phyloP scores from a whole-genome alignment of 1,284 basidiomycete species.

The Neotropicomus parvogracilis region DNA sequence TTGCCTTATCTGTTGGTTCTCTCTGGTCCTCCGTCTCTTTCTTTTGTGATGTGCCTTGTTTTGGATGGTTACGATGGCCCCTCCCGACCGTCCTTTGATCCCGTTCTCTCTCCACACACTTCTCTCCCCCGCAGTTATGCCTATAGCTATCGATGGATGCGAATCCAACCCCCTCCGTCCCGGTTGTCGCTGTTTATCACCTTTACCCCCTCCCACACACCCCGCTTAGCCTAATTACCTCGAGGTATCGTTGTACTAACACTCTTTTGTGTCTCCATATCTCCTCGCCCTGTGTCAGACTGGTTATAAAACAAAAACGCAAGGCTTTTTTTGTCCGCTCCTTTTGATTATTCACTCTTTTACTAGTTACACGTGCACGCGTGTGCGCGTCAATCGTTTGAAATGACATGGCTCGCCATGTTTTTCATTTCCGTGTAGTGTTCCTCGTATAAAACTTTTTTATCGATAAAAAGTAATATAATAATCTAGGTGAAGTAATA shows the following conservation, averaged over 20 bases:
- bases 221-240: constrained; percentile 18
- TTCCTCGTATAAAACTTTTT: neutral
- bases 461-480: constrained; percentile 13
- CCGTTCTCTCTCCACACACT: constrained; percentile 5
- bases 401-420: constrained; percentile 1
- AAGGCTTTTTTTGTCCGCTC: constrained; percentile 13
- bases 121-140: constrained; percentile 8
- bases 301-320: constrained; percentile 11
- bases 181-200: constrained; percentile 4
- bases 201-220: neutral
- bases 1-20: constrained; percentile 14
- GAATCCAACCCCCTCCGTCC: constrained; percentile 1
- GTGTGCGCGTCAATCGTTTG: neutral
- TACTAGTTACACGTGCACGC: neutral
- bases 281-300: constrained; percentile 12
- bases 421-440: neutral
- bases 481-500: neutral
- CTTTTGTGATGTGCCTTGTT: constrained; percentile 10
- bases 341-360: neutral
- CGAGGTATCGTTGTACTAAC: constrained; percentile 27
- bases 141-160: constrained; percentile 15
- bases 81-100: constrained; percentile 5
- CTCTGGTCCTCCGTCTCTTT: constrained; percentile 2
- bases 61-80: constrained; percentile 12
- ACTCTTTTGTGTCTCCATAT: constrained; percentile 19